Conservation (phyloP, 768 basidiomycete species). For the Tricholomella constricta region DNA sequence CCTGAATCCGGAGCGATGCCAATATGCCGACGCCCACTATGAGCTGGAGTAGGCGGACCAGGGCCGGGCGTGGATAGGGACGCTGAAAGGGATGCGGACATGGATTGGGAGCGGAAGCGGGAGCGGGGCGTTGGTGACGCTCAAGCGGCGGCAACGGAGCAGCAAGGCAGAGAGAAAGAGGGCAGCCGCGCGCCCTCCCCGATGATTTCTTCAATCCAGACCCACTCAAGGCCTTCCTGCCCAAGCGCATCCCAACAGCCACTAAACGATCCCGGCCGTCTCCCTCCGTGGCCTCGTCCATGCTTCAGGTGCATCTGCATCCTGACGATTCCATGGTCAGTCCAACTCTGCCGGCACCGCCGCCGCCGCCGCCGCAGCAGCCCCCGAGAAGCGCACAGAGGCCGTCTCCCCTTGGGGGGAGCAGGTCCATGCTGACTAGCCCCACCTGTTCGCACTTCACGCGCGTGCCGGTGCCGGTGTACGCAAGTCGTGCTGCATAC, state of each 20-base stretch:
- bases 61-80: not conserved
- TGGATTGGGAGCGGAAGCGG: conserved; percentile 12
- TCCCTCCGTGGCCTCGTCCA: conserved; percentile 11
- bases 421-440: conserved; percentile 5
- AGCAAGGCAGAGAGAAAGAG: not conserved
- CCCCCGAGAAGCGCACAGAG: conserved; percentile 26
- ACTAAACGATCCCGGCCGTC: conserved; percentile 16
- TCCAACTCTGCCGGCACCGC: no score
- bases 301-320: not conserved
- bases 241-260: conserved; percentile 8
- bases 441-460: not conserved
- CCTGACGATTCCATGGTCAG: not conserved
- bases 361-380: conserved; percentile 28
- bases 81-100: no score
- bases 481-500: no score
- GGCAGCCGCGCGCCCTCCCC: conserved; percentile 32
- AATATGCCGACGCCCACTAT: not conserved
- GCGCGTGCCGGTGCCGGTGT: not conserved
- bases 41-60: not conserved
- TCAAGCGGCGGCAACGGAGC: no score
- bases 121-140: conserved; percentile 6
- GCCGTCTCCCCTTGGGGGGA: not conserved
- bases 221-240: conserved; percentile 46
- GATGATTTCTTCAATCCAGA: conserved; percentile 51
- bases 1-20: conserved; percentile 6